Base-by-base conservation (phyloP, 129 eudicot genomes). In the Lactuca saligna region DNA sequence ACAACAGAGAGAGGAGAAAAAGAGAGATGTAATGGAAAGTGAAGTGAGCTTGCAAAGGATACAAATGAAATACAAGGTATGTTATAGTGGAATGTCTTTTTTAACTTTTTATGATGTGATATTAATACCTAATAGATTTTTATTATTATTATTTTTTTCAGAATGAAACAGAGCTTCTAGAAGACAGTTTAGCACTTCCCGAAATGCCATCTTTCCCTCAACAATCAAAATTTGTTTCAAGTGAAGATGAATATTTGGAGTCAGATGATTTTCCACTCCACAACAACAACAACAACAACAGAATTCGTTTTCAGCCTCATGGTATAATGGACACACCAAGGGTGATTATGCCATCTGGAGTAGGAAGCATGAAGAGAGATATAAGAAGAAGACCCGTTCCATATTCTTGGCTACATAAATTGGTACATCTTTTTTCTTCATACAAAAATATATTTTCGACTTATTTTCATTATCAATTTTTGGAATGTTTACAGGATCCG, bases 1-100 rank as follows among this genome's bases (percentile, higher is more conserved):
- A 31, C 37, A 78, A 75, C 81, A 91, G 97, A 83, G 99, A 72
- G 99, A 93, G 74, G 99, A 93, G 88, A 93, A 87, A 64, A 93
- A 93, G 63, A 82, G 97, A 79, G 99, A 93, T 54, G 92, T 93
- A 63, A 72, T 83, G 85, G 93, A 83, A 80, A 88, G 81, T 54
- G 97, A 91, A 79, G 88, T 88, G 51, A 74, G 79, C 81, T 84
- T 88, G 25, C 97, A 91, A 70, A 86, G 96, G 76, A 76, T 88
- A 41, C 95, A 91, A 73, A 67, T 91, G 89, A 86, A 82, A 64
- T 86, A 86, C 68, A 88, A 91, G 95, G 97, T 88, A 80, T 51
- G 57, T 20, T 33, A 32, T 48, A 25, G 17, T 34, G 17, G 16
- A 38, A 39, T 39, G 20, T 37, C 29, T 25, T 25, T 25, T 0